Evolutionary conservation across 2,329 filamentous ascomycete genomes (phyloP), one percentile per base, ranked within the genome.

Genomic region (Botrytis pseudocinerea): DNA sequence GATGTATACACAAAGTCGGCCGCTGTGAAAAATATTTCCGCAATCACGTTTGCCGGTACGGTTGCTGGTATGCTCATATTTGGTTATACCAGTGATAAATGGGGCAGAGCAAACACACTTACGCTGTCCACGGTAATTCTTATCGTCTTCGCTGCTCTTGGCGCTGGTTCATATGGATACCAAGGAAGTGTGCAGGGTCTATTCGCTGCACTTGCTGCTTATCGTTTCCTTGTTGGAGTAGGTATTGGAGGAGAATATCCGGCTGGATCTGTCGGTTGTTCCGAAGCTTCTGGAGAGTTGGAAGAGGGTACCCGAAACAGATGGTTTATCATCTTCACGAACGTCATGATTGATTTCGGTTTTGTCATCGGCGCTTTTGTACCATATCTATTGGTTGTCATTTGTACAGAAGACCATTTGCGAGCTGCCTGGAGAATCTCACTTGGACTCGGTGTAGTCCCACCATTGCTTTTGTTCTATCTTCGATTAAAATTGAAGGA

Each of bases 271-370:
- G 95, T 98, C 0, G 93, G 92, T 2, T 92, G 90, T 70, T 93
- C 94, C 4, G 95, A 98, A 82, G 92, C 91, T 7, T 95, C 92
- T 0, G 93, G 93, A 35, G 93, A 97, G 80, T 85, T 98, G 74
- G 93, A 94, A 81, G 82, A 83, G 25, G 95, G 95, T 18, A 91
- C 92, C 25, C 87, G 95, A n/a, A 95, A 98, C 80, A 87, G 92
- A 57, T 97, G 94, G 93, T 98, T 95, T 80, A 93, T 95, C 78
- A 86, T 97, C 76, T 97, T 96, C 82, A 97, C 93, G 64, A 97
- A 97, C 82, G 89, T 92, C 38, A 92, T 94, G 85, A 97, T 97
- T 74, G 93, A 97, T 80, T 88, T 90, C 70, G 94, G 93, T 0
- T 97, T 97, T 76, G 77, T 79, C 2, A 85, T 95, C 72, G 91